phyloP scores from a whole-genome alignment of 257 asterid species.

The Jasminum sambac region DNA sequence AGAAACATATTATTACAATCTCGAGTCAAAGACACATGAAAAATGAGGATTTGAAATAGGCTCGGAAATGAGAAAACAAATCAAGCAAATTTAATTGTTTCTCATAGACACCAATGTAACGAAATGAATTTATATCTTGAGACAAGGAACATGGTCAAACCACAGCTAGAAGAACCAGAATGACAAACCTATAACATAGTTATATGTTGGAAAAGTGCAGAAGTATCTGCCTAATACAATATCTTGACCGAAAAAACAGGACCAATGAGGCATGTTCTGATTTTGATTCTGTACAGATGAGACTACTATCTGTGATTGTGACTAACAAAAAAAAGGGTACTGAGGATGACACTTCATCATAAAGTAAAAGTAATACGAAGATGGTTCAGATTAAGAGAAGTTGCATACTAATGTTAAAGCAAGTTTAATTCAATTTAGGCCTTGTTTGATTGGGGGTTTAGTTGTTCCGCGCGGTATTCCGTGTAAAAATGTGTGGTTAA shows the following conservation, averaged over 20 bases:
- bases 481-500: too few relatives aligned
- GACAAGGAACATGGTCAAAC: background rate
- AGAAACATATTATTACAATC: background rate
- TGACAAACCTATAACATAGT: background rate
- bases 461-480: too few relatives aligned
- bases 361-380: background rate
- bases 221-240: background rate
- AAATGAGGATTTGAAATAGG: conserved; percentile 15
- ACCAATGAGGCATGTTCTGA: too few relatives aligned
- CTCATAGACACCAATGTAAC: background rate
- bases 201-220: background rate
- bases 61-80: background rate
- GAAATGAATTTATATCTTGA: conserved; percentile 10
- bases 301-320: background rate
- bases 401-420: background rate
- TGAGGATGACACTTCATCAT: background rate
- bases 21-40: conserved; percentile 7
- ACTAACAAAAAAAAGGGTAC: background rate
- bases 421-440: too few relatives aligned
- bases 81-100: background rate
- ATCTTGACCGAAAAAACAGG: background rate
- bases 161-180: background rate
- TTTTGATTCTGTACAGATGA: background rate
- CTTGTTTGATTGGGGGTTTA: too few relatives aligned
- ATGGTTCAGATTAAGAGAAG: background rate